phyloP scores from a whole-genome alignment of 2,329 filamentous ascomycete species.

The Cladorrhinum sp. region DNA sequence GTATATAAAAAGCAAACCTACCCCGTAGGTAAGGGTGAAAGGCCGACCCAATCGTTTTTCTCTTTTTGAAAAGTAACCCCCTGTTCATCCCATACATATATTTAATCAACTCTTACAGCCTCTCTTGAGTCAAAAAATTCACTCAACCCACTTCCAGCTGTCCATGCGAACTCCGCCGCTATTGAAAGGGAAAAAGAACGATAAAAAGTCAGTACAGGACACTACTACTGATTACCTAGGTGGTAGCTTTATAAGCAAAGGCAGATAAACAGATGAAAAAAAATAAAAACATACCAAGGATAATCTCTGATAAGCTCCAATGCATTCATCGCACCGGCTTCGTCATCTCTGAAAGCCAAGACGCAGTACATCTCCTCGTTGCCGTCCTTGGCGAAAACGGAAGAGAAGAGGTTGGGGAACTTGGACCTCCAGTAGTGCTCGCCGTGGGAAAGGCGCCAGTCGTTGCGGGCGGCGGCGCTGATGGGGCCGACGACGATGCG shows the following conservation, averaged over 20 bases:
- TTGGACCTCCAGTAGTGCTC: background rate
- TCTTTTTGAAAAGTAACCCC: no score
- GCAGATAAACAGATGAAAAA: background rate
- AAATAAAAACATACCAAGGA: background rate
- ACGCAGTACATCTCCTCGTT: background rate
- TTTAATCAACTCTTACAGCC: no score
- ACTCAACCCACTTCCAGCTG: slow-evolving; percentile 1
- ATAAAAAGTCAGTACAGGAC: background rate
- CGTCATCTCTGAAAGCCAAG: background rate
- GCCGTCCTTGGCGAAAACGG: background rate
- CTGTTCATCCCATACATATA: background rate
- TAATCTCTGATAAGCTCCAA: background rate
- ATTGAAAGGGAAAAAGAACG: background rate
- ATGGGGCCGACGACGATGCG: background rate
- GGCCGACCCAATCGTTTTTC: no score
- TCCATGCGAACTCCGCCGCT: background rate
- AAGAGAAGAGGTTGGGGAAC: background rate
- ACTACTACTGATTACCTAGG: no score
- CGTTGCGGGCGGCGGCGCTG: background rate
- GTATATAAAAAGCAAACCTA: no score
- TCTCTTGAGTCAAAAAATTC: no score
- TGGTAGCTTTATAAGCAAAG: background rate
- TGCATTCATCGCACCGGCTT: background rate
- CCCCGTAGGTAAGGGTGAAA: no score
- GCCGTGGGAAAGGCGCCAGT: background rate